Percentiles rank a stretch among this genome's conserved stretches.
These are phyloP conservation scores for Heimioporus punctisporus DNA, from an alignment of 1,284 basidiomycete species.

Conservation along the genomic window DNA sequence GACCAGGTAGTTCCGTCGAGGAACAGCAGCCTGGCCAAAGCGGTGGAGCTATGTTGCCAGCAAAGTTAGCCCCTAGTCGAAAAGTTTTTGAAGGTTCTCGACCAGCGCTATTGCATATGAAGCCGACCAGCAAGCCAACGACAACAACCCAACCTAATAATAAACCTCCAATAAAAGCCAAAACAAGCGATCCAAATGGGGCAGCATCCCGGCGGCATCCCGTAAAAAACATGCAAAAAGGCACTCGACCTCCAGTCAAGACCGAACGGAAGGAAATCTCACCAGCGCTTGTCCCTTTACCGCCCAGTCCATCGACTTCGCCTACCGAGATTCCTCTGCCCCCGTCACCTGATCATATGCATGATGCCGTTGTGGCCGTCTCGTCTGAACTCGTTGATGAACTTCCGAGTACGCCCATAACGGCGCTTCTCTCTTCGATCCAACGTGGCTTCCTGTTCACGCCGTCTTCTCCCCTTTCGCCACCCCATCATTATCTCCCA, in stretches of 20 bases:
- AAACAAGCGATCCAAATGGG: conserved; percentile 1
- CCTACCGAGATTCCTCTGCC: conserved; percentile 30
- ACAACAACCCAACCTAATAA: conserved; percentile 9
- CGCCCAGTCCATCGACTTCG: conserved; percentile 25
- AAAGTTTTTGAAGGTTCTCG: conserved; percentile 11
- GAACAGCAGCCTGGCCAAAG: conserved; percentile 11
- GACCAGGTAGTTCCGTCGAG: background rate
- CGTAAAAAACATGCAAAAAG: conserved; percentile 12
- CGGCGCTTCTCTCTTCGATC: conserved; percentile 66
- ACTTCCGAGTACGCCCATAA: conserved; percentile 61
- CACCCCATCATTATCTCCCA: conserved; percentile 49
- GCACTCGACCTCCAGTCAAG: conserved; percentile 14
- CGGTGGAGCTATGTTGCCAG: background rate
- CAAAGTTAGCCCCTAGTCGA: conserved; percentile 4
- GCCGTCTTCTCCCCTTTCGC: conserved; percentile 59
- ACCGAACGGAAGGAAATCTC: conserved; percentile 12
- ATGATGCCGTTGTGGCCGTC: background rate
- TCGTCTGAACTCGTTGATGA: background rate
- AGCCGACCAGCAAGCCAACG: conserved; percentile 5
- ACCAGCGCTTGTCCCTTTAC: conserved; percentile 31
- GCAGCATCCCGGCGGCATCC: conserved; percentile 8
- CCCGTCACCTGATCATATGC: conserved; percentile 23
- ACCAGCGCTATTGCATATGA: conserved; percentile 6
- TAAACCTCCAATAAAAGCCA: conserved; percentile 14
- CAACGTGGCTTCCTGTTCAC: conserved; percentile 69